phyloP scores from a whole-genome alignment of 2,329 filamentous ascomycete genomes.

The Penicillium italicum region DNA sequence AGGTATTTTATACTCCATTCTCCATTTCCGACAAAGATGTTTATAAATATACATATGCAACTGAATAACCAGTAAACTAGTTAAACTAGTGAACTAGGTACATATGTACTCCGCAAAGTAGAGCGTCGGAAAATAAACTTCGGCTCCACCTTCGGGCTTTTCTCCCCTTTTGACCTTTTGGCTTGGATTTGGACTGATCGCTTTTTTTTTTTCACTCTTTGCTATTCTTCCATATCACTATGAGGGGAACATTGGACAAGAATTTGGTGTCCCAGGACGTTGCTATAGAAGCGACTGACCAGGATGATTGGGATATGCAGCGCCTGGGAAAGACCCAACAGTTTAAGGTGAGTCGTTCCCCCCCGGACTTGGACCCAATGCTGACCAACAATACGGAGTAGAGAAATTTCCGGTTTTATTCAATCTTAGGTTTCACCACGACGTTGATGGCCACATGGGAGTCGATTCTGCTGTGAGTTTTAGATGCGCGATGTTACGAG shows the following conservation, averaged over 20 bases:
- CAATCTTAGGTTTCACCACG: conserved; percentile 40
- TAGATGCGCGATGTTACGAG: not conserved
- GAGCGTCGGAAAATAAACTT: no score
- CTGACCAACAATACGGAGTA: conserved; percentile 24
- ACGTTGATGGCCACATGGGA: conserved; percentile 44
- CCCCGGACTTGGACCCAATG: not conserved
- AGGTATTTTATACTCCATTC: no score
- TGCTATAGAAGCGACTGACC: conserved; percentile 13
- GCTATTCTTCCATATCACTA: not conserved
- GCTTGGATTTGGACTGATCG: no score
- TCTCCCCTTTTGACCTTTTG: not conserved
- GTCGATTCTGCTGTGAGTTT: conserved; percentile 37
- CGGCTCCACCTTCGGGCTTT: no score
- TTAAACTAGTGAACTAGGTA: no score
- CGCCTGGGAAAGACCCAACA: conserved; percentile 51
- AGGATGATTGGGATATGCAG: conserved; percentile 43
- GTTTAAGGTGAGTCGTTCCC: conserved; percentile 34
- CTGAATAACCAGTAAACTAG: no score
- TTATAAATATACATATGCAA: no score
- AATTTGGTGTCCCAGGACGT: conserved; percentile 16
- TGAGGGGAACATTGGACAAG: conserved; percentile 8
- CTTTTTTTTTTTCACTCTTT: not conserved
- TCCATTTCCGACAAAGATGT: no score
- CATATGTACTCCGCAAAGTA: no score
- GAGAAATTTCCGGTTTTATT: conserved; percentile 42